Evolutionary conservation across 2,329 filamentous ascomycete genomes (phyloP).

Genomic region (Macrophomina tecta): DNA sequence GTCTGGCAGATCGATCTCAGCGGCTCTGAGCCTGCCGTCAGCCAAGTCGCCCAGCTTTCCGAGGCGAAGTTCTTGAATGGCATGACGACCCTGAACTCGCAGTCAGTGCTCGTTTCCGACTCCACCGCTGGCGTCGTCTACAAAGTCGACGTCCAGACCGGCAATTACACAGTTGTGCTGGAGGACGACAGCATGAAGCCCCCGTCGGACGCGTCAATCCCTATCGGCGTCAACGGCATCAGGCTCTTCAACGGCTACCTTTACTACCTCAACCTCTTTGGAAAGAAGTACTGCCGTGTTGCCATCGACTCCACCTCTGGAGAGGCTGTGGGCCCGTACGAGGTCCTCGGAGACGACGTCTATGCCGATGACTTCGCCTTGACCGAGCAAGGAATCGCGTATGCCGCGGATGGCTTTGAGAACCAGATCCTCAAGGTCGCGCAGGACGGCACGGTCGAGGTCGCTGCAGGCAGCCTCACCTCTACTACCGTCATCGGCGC

Average conservation of each 20-base stretch:
- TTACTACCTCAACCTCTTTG: slow-evolving; percentile 36
- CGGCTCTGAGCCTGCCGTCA: slow-evolving; percentile 33
- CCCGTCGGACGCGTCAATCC: slow-evolving; percentile 19
- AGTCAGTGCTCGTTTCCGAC: slow-evolving; percentile 36
- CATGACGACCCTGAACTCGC: slow-evolving; percentile 33
- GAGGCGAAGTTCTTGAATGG: slow-evolving; percentile 35
- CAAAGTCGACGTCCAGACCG: slow-evolving; percentile 30
- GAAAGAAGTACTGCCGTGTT: slow-evolving; percentile 31
- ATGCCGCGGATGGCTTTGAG: slow-evolving; percentile 19
- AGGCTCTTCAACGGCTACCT: slow-evolving; percentile 29
- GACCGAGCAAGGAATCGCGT: slow-evolving; percentile 3
- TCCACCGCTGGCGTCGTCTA: slow-evolving; percentile 34
- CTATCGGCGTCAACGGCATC: slow-evolving; percentile 36
- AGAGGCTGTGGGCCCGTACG: slow-evolving; percentile 6
- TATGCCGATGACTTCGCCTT: slow-evolving; percentile 24
- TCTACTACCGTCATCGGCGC: slow-evolving; percentile 29
- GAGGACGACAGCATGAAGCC: slow-evolving; percentile 31
- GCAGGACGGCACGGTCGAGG: slow-evolving; percentile 29
- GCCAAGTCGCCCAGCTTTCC: slow-evolving; percentile 33
- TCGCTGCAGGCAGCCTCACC: slow-evolving; percentile 27
- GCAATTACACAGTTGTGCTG: slow-evolving; percentile 30
- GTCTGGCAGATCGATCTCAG: slow-evolving; percentile 29
- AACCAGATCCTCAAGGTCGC: slow-evolving; percentile 30
- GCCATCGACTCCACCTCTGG: slow-evolving; percentile 29
- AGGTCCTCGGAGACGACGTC: slow-evolving; percentile 1